phyloP scores from a whole-genome alignment of 805 yeast species.

The Candida ortonii region DNA sequence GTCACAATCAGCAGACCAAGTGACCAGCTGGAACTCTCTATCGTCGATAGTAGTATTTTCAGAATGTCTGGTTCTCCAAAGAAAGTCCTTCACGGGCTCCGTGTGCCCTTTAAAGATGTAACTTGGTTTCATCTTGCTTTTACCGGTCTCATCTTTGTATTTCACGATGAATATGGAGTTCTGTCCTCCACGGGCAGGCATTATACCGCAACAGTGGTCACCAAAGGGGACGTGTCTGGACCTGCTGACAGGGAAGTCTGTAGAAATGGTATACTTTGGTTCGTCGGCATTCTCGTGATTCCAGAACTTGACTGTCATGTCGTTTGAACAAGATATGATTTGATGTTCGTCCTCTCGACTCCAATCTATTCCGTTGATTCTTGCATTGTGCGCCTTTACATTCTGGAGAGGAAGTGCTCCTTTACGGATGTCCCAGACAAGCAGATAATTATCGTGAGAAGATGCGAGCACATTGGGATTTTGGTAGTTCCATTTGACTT shows the following conservation, averaged over 20 bases:
- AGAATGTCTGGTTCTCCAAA: slow-evolving; percentile 72
- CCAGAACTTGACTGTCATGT: slow-evolving; percentile 83
- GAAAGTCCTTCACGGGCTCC: slow-evolving; percentile 81
- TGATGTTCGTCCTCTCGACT: slow-evolving; percentile 55
- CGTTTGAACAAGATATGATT: slow-evolving; percentile 83
- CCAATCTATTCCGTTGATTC: slow-evolving; percentile 88
- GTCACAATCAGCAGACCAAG: slow-evolving; percentile 92
- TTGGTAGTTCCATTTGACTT: slow-evolving; percentile 86
- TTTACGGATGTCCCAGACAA: slow-evolving; percentile 85
- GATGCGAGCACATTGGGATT: slow-evolving; percentile 79
- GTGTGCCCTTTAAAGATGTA: slow-evolving; percentile 75
- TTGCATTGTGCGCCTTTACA: slow-evolving; percentile 74
- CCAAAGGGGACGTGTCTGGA: slow-evolving; percentile 92
- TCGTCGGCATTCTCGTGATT: slow-evolving; percentile 44
- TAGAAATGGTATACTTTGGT: slow-evolving; percentile 58
- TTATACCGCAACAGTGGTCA: slow-evolving; percentile 71
- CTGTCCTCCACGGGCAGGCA: slow-evolving; percentile 87
- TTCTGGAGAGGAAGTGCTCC: slow-evolving; percentile 72
- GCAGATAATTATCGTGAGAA: slow-evolving; percentile 76
- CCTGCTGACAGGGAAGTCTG: slow-evolving; percentile 85
- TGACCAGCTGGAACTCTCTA: slow-evolving; percentile 84
- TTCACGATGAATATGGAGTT: slow-evolving; percentile 59
- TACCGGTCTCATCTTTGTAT: slow-evolving; percentile 38
- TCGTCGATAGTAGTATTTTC: slow-evolving; percentile 48
- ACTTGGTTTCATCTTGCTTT: slow-evolving; percentile 46